Evolutionary conservation across 2,329 filamentous ascomycete genomes (phyloP).

Genomic region (Sporothrix sp.): DNA sequence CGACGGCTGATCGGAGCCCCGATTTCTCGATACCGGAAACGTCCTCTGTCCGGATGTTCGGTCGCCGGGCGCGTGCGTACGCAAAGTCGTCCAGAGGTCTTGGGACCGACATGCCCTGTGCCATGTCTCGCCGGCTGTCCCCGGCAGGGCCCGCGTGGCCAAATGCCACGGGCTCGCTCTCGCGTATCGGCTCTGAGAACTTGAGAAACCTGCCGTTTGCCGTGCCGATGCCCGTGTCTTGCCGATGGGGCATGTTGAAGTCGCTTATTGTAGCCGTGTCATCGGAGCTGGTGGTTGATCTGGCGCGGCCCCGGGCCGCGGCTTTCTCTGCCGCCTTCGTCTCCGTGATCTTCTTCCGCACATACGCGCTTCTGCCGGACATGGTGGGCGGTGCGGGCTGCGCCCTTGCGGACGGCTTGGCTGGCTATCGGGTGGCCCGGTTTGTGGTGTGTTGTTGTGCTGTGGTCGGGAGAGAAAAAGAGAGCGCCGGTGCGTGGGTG

Average conservation of each 20-base stretch:
- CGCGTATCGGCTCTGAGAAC: constrained; percentile 32
- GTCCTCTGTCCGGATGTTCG: constrained; percentile 39
- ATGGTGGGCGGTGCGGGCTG: constrained; percentile 27
- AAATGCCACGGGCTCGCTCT: constrained; percentile 23
- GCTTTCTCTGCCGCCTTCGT: constrained; percentile 29
- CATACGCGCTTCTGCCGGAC: constrained; percentile 49
- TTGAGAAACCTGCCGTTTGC: constrained; percentile 37
- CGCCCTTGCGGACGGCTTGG: neutral
- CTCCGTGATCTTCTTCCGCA: constrained; percentile 49
- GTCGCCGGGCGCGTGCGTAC: constrained; percentile 34
- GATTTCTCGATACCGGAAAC: constrained; percentile 47
- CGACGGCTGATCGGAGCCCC: constrained; percentile 40
- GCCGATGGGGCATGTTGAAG: constrained; percentile 28
- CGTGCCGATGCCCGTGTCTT: constrained; percentile 33
- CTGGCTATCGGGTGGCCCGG: neutral
- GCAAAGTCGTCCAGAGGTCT: constrained; percentile 34
- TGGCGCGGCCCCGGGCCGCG: constrained; percentile 24
- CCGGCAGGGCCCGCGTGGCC: constrained; percentile 22
- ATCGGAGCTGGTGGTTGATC: constrained; percentile 31
- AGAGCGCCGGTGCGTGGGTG: too few species aligned
- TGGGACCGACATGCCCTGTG: constrained; percentile 14
- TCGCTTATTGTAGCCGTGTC: constrained; percentile 32
- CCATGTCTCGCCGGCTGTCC: constrained; percentile 25
- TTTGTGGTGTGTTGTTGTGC: neutral
- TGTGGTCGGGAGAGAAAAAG: too few species aligned